Base-by-base conservation (phyloP, 2,329 filamentous ascomycete species). In the Cadophora sp. region DNA sequence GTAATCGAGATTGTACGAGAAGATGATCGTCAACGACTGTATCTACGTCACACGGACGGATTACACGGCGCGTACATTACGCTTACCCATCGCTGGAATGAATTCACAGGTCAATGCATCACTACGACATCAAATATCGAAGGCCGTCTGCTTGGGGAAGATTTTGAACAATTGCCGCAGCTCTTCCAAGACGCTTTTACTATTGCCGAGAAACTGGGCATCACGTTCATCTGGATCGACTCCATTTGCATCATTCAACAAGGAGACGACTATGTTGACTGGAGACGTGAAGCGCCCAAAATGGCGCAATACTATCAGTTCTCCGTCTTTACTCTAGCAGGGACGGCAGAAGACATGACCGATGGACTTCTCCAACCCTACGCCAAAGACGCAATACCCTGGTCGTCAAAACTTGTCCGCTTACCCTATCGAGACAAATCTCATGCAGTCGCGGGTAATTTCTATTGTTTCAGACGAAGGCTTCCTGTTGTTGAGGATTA, bases 221-320 rank as follows among this genome's bases (percentile, higher is more conserved):
- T 59, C 24, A 51, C 39, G 8, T 65, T 48, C 39, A 50, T 68
- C 20, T 68, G 66, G 66, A 68, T 65, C 27, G 66, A 68, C 39
- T 68, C 66, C 9, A 27, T 65, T 4, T 68, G 66, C n/a, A 68
- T 68, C 13, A 65, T 68, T 24, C 66, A 68, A n/a, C 14, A 55
- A 24, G 60, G 65, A 16, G 65, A 67, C 24, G 41, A 64, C 47
- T 14, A 27, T 30, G 56, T 45, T 45, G 66, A 68, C 36, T 68
- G 62, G 53, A 13, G 30, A 20, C 11, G 43, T 6, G 66, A 68
- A 62, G 62, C 62, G 13, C 39, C 58, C 36, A 68, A 51, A 30
- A 65, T 68, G 66, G 43, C 56, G 3, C 47, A 68, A n/a, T 65
- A 65, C 27, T 68, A 65, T 20, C 58, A 62, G 33, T 43, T 53